Conservation (phyloP, 2,329 filamentous ascomycete species). For the Colletotrichum gigasporum region DNA sequence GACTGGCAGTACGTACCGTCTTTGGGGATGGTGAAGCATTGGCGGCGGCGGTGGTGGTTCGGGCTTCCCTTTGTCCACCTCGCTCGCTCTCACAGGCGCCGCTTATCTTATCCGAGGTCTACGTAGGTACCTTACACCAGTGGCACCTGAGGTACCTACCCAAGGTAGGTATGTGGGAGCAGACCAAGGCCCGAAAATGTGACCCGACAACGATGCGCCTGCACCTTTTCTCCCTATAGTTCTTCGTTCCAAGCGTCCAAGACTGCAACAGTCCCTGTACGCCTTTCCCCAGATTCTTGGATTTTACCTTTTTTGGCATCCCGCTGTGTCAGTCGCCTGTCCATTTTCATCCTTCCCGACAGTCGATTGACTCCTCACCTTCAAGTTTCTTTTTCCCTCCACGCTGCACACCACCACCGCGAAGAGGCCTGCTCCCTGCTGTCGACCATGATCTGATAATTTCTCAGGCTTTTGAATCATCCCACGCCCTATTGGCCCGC, state of each 20-base stretch:
- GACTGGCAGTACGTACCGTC: not conserved
- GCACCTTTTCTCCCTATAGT: not conserved
- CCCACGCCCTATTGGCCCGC: not conserved
- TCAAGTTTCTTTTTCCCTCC: not conserved
- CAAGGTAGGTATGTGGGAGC: no score
- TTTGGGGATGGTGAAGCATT: not conserved
- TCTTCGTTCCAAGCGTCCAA: not conserved
- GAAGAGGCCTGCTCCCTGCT: constrained; percentile 7
- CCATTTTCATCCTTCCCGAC: not conserved
- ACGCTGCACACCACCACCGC: not conserved
- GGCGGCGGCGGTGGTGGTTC: not conserved
- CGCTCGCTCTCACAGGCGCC: not conserved
- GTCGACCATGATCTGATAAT: constrained; percentile 25
- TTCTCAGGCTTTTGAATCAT: not conserved
- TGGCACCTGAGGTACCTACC: no score
- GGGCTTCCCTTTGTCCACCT: constrained; percentile 14
- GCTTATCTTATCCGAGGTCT: constrained; percentile 14
- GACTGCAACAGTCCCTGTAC: not conserved
- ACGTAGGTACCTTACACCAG: no score
- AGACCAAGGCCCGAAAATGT: no score
- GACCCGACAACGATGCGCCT: not conserved
- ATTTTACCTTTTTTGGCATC: not conserved
- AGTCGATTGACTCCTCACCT: not conserved
- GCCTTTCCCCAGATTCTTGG: not conserved
- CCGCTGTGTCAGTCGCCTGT: not conserved